A percentile compares a stretch with the other conserved stretches of the same genome.
Evolutionary conservation across 345 rosid species (phyloP).

Genomic region (Brassica rapa): DNA sequence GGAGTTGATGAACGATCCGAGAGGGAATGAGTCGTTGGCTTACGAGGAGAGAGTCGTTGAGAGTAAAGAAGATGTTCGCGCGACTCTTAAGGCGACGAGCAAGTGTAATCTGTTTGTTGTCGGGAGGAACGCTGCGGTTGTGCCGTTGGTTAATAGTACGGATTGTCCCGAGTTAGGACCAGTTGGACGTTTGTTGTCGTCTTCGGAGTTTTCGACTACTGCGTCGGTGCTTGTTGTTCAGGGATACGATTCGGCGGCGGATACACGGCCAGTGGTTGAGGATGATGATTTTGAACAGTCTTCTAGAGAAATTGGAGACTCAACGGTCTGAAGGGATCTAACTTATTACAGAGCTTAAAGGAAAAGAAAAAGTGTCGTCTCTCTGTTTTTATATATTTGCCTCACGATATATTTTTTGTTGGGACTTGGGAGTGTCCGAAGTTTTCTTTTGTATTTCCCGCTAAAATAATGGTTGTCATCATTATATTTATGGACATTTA

Average conservation of each 20-base stretch:
- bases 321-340: conserved; percentile 20
- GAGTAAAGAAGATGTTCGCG: conserved; percentile 41
- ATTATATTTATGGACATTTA: conserved; percentile 11
- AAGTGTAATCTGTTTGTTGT: conserved; percentile 47
- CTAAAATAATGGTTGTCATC: conserved; percentile 23
- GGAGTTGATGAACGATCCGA: conserved; percentile 36
- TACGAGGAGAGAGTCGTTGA: conserved; percentile 43
- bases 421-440: background rate
- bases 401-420: background rate
- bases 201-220: conserved; percentile 47
- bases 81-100: conserved; percentile 38
- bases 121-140: conserved; percentile 46
- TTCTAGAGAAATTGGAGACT: conserved; percentile 28
- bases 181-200: conserved; percentile 49
- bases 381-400: background rate
- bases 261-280: conserved; percentile 34
- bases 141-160: conserved; percentile 31
- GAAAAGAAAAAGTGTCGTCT: background rate
- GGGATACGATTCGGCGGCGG: conserved; percentile 41
- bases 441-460: background rate
- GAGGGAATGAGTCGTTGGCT: conserved; percentile 37
- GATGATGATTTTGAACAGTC: conserved; percentile 19
- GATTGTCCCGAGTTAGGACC: conserved; percentile 58
- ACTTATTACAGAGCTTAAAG: background rate
- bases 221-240: conserved; percentile 54